Evolutionary conservation across 2,329 filamentous ascomycete species (phyloP), one percentile per base, ranked within the genome.

Genomic region (Trichophaea hybrida): DNA sequence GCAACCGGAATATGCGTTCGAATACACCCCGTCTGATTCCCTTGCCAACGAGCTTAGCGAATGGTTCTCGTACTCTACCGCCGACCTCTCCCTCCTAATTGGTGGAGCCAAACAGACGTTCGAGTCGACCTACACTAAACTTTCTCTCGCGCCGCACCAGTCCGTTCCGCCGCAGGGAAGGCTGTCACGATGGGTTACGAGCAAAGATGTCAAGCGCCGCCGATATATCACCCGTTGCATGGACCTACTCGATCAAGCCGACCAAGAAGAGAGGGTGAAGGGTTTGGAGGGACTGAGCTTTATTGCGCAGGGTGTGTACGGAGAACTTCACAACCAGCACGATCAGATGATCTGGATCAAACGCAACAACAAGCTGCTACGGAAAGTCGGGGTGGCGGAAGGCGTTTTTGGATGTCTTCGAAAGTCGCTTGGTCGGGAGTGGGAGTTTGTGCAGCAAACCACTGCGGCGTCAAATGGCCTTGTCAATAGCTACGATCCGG

Each of bases 21-120:
- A 80, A 64, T 91, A 91, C 73, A 75, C 79, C 32, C 86, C 91
- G 71, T 79, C 80, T 59, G 83, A 84, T 24, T 75, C 81, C 0
- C 84, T 94, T 67, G 82, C 86, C 15, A 88, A 93, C 64, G 93
- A 98, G 75, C 78, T 98, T 52, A 88, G 97, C 70, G 93, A 98
- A 74, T 98, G 93, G 93, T 98, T 98, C 73, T 83, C 85, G 57
- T 96, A 97, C 73, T 59, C 57, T 15, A 85, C 86, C 67, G 83
- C 88, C 63, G 86, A 86, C 72, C 90, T 97, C 70, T 86, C 87
- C 74, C 79, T 84, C 51, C 84, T 90, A 68, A 76, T 96, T 53
- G 79, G 86, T 57, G 80, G 83, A 57, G 84, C 86, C 17, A 86
- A 87, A 69, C 77, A 81, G 40, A 82, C 84, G 1, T 97, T 94